Conservation (phyloP, 1,284 basidiomycete genomes). For the Ceratobasidium sp. region DNA sequence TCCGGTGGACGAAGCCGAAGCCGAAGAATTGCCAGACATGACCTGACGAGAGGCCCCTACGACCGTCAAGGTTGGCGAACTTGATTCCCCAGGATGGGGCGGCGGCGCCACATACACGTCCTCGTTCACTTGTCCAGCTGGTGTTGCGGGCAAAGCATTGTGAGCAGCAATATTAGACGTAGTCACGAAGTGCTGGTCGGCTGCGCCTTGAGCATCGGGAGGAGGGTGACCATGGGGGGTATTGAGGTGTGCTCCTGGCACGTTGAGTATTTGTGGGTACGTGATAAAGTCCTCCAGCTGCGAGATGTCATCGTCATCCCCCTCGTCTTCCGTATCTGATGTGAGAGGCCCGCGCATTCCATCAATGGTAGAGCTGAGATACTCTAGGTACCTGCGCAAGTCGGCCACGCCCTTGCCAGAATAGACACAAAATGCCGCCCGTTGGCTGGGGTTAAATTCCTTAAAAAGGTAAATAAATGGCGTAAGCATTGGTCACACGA, state of each 20-base stretch:
- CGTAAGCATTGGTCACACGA: slow-evolving; percentile 13
- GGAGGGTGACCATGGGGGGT: slow-evolving; percentile 1
- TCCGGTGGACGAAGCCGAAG: slow-evolving; percentile 62
- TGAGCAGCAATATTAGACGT: slow-evolving; percentile 12
- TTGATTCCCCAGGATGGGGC: slow-evolving; percentile 40
- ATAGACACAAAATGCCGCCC: slow-evolving; percentile 96
- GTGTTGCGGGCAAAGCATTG: slow-evolving; percentile 10
- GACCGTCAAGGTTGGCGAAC: slow-evolving; percentile 60
- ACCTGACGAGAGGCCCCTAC: slow-evolving; percentile 62
- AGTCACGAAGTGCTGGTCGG: background rate
- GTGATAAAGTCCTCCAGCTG: slow-evolving; percentile 44
- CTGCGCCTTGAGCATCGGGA: background rate
- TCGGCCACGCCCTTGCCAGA: slow-evolving; percentile 91
- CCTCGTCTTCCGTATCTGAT: slow-evolving; percentile 45
- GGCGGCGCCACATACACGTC: slow-evolving; percentile 23
- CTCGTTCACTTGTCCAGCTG: background rate
- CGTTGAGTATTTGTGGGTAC: slow-evolving; percentile 24
- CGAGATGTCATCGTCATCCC: slow-evolving; percentile 40
- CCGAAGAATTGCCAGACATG: slow-evolving; percentile 69
- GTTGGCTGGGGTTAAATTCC: slow-evolving; percentile 94
- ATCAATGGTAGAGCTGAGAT: slow-evolving; percentile 38
- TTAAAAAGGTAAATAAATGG: slow-evolving; percentile 54
- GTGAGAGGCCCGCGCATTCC: slow-evolving; percentile 35
- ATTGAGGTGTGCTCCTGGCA: slow-evolving; percentile 4
- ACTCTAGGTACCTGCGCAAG: slow-evolving; percentile 75